phyloP scores from a whole-genome alignment of 2,329 filamentous ascomycete genomes.

The Ophiostoma australiae region DNA sequence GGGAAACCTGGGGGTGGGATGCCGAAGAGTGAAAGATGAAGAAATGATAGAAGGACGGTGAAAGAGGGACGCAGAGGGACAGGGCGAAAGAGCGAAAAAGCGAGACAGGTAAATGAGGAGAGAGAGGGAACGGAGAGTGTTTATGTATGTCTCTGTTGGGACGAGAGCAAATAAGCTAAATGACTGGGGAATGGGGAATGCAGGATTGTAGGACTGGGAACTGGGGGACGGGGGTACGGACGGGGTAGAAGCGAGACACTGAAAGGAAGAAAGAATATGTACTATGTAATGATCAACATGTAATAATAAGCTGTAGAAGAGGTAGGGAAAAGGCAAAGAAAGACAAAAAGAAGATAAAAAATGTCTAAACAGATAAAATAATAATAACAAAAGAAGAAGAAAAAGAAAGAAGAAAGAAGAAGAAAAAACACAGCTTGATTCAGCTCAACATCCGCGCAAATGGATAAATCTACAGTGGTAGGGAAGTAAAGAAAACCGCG shows the following conservation, averaged over 20 bases:
- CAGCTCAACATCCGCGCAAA: neutral
- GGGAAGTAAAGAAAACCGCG: neutral
- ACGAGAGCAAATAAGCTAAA: neutral
- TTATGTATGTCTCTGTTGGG: constrained; percentile 18
- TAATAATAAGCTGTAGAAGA: neutral
- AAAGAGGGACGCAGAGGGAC: neutral
- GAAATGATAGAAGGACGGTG: neutral
- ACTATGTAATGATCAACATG: neutral
- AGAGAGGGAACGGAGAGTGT: constrained; percentile 11
- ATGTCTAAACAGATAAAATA: neutral
- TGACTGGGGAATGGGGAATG: constrained; percentile 15
- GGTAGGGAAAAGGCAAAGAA: neutral
- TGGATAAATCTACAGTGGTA: neutral
- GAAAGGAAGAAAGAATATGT: constrained; percentile 6
- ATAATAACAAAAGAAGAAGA: neutral
- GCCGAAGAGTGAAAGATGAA: neutral
- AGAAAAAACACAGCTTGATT: neutral
- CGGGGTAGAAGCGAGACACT: neutral
- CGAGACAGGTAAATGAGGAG: neutral
- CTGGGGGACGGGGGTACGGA: constrained; percentile 2
- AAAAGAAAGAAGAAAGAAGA: neutral
- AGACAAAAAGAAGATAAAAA: neutral
- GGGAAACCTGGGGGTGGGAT: neutral
- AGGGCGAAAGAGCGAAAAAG: neutral
- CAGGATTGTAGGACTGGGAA: constrained; percentile 1